Percentiles rank a stretch among this genome's conserved stretches.
phyloP scores from a whole-genome alignment of 345 rosid genomes.

The Citrus hindsii region DNA sequence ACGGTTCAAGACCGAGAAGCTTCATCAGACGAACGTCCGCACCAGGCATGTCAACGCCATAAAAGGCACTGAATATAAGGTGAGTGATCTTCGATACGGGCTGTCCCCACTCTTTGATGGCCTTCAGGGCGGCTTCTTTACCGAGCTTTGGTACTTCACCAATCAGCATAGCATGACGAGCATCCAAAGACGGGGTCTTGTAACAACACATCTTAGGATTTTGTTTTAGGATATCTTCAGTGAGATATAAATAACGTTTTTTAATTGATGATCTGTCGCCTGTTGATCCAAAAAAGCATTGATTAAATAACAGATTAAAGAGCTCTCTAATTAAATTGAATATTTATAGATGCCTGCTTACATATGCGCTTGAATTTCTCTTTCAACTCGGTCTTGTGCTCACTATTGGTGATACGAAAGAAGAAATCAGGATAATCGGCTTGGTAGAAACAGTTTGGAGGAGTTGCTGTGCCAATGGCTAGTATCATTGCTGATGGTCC shows the following conservation, averaged over 20 bases:
- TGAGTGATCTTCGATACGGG: constrained; percentile 40
- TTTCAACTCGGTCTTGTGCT: constrained; percentile 28
- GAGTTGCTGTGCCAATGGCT: not conserved
- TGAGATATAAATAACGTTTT: constrained; percentile 4
- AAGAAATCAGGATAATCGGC: constrained; percentile 30
- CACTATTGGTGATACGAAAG: constrained; percentile 33
- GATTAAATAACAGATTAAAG: not conserved
- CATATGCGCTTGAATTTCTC: constrained; percentile 40
- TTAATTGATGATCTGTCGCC: constrained; percentile 33
- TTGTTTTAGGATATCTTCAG: constrained; percentile 15
- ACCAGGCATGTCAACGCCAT: constrained; percentile 36
- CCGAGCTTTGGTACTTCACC: constrained; percentile 29
- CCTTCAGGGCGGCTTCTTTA: constrained; percentile 34
- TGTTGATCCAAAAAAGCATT: not conserved
- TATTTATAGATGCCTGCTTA: constrained; percentile 3
- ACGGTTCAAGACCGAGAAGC: constrained; percentile 31
- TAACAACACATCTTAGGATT: constrained; percentile 8
- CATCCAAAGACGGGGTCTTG: constrained; percentile 30
- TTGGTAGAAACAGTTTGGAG: constrained; percentile 27
- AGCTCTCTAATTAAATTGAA: too few relatives aligned
- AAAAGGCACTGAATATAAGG: constrained; percentile 29
- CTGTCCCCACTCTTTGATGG: constrained; percentile 13
- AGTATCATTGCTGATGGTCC: not conserved
- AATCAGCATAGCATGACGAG: constrained; percentile 23
- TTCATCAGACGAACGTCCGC: constrained; percentile 40